These are phyloP conservation scores for Pythium vanterpoolii DNA, from an alignment of 352 stramenopile genomes.

Conservation along the genomic window DNA sequence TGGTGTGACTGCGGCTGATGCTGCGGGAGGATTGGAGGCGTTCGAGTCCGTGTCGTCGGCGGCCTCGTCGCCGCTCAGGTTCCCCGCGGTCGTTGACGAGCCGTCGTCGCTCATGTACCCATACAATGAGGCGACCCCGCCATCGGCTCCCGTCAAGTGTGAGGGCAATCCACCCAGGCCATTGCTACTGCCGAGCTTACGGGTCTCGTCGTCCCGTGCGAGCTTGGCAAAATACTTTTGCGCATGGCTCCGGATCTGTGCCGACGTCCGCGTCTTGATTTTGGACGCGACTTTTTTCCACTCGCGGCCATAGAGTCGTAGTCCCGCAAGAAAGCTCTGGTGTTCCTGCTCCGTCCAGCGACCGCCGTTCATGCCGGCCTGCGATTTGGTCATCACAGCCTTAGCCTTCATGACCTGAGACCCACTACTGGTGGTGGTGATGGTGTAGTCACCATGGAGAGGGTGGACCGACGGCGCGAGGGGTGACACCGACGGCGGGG, in stretches of 20 bases:
- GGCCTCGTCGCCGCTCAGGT: conserved; percentile 52
- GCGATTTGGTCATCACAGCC: conserved; percentile 39
- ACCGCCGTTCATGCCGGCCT: conserved; percentile 82
- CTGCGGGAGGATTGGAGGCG: background rate
- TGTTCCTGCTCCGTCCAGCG: conserved; percentile 96
- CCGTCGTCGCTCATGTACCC: conserved; percentile 65
- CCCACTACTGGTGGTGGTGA: background rate
- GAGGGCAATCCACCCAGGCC: conserved; percentile 5
- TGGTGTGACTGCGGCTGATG: background rate
- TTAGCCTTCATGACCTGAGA: conserved; percentile 24
- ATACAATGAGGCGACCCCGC: conserved; percentile 7
- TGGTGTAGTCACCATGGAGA: background rate
- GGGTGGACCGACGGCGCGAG: background rate
- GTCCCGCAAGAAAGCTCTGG: conserved; percentile 91
- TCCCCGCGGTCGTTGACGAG: conserved; percentile 38
- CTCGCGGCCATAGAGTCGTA: conserved; percentile 93
- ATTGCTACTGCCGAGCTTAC: conserved; percentile 35
- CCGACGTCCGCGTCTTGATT: conserved; percentile 86
- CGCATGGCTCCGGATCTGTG: conserved; percentile 80
- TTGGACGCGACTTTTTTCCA: conserved; percentile 96
- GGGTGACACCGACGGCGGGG: conserved; percentile 14
- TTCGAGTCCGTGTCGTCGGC: conserved; percentile 37
- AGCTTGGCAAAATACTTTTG: conserved; percentile 90
- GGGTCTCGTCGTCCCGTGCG: conserved; percentile 68
- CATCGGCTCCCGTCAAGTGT: conserved; percentile 3